Evolutionary conservation across 768 basidiomycete genomes (phyloP).

Genomic region (Kockovaella imperatae): DNA sequence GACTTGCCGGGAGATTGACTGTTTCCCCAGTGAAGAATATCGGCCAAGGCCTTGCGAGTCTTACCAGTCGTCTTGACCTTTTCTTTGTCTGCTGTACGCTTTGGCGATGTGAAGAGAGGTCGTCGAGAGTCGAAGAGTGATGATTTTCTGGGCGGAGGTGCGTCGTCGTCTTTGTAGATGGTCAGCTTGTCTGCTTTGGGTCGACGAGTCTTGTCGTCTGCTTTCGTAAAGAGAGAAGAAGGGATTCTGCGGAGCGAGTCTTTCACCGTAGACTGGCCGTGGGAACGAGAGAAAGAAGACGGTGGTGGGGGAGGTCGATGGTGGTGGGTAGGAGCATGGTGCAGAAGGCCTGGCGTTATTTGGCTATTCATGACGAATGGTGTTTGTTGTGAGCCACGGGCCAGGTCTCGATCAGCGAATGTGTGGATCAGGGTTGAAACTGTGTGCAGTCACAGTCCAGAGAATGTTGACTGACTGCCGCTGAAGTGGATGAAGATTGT

Average conservation of each 20-base stretch:
- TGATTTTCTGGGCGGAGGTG: not conserved
- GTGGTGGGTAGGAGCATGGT: too few relatives aligned
- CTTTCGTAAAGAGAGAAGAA: slow-evolving; percentile 25
- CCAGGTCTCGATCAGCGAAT: too few relatives aligned
- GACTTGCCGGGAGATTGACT: slow-evolving; percentile 2
- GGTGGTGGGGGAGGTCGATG: slow-evolving; percentile 3
- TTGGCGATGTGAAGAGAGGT: not conserved
- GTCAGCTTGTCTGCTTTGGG: slow-evolving; percentile 4
- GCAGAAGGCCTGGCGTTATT: too few relatives aligned
- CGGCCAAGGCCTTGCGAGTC: slow-evolving; percentile 29
- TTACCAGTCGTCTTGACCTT: slow-evolving; percentile 15
- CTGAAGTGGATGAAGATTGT: too few relatives aligned
- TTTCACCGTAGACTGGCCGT: slow-evolving; percentile 7
- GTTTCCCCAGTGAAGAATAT: slow-evolving; percentile 32
- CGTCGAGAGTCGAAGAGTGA: not conserved
- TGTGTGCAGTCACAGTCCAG: too few relatives aligned
- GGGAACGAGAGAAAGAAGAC: slow-evolving; percentile 4
- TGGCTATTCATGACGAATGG: too few relatives aligned
- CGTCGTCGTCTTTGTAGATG: slow-evolving; percentile 6
- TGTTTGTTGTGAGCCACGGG: too few relatives aligned
- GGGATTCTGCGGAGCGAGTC: slow-evolving; percentile 26
- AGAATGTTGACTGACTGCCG: too few relatives aligned
- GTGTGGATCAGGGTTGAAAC: too few relatives aligned
- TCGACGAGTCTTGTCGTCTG: slow-evolving; percentile 11
- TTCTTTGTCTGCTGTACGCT: not conserved